Evolutionary conservation across 164 flowering plant species (phyloP).

Genomic region (Protea cynaroides): DNA sequence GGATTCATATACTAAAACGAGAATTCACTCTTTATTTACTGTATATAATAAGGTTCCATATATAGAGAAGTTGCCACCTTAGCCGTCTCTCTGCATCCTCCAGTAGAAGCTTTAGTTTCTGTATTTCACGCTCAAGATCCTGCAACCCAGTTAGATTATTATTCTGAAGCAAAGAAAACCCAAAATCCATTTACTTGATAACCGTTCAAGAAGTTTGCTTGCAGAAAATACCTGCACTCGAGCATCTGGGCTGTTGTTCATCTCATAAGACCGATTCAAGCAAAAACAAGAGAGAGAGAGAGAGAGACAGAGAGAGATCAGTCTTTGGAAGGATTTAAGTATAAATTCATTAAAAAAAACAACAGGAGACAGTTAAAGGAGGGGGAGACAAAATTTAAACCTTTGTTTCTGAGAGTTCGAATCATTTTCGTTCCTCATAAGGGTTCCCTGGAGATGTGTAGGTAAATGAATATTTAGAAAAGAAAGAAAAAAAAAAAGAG

Average conservation of each 20-base stretch:
- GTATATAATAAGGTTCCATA: neutral
- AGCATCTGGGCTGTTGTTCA: constrained; percentile 27
- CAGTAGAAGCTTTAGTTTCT: constrained; percentile 27
- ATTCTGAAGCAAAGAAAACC: neutral
- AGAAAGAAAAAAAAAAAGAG: no score
- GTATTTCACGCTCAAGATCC: constrained; percentile 34
- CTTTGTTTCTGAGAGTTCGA: constrained; percentile 16
- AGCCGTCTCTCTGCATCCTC: constrained; percentile 32
- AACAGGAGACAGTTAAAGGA: neutral
- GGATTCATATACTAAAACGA: neutral
- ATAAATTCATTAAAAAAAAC: neutral
- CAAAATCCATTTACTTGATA: neutral
- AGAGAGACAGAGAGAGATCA: neutral
- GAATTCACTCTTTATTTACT: no score
- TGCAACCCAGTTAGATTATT: constrained; percentile 6
- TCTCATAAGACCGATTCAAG: neutral
- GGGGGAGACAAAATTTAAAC: constrained; percentile 8
- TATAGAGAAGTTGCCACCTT: constrained; percentile 19
- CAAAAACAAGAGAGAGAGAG: neutral
- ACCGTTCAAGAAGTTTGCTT: neutral
- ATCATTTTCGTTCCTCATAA: constrained; percentile 23
- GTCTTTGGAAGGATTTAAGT: neutral
- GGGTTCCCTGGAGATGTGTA: constrained; percentile 28
- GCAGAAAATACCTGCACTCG: constrained; percentile 29
- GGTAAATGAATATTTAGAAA: neutral